Base-by-base conservation (phyloP, 352 stramenopile genomes). In the Plasmopara halstedii region DNA sequence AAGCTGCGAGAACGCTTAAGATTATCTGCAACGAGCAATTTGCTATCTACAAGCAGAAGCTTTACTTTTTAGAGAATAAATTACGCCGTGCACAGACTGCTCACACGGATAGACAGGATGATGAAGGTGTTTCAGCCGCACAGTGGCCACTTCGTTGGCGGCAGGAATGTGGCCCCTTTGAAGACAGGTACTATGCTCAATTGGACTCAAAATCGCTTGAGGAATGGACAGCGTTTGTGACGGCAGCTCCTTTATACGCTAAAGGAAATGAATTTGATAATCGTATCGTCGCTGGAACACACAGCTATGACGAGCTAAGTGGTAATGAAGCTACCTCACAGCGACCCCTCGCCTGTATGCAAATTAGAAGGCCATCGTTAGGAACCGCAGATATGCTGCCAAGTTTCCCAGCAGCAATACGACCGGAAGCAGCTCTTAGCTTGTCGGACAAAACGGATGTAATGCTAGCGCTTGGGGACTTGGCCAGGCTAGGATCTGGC, bases 21-120 rank as follows among this genome's bases (percentile, higher is more conserved):
- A 78, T 87, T 6, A 86, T 90, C 27, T 78, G 77, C 41, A 68
- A 76, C 22, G 78, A 93, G 50, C 82, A 93, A 53, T 64, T 88
- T 42, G 61, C 60, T 18, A 87, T 85, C 23, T 72, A 89, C 43
- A 60, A 74, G 25, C 53, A 68, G 22, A 84, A 85, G 42, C 58
- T 90, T n/a, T 35, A 64, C 6, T 60, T 68, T 17, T 50, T 91
- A 18, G 72, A 88, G 17, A 72, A 42, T 21, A 88, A 86, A 43
- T 69, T 89, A 9, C 64, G 58, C 4, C 74, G 73, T 1, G 47
- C 67, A 36, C 69, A 75, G 41, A 50, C 47, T 17, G 58, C 73
- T 41, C 62, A 48, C 44, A 62, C 50, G 31, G 46, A 42, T 38
- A 47, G 48, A 0, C 44, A 17, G 17, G 39, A 60, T 11, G 38